phyloP scores from a whole-genome alignment of 1,284 basidiomycete species.

The Ustilago shanxiensis region DNA sequence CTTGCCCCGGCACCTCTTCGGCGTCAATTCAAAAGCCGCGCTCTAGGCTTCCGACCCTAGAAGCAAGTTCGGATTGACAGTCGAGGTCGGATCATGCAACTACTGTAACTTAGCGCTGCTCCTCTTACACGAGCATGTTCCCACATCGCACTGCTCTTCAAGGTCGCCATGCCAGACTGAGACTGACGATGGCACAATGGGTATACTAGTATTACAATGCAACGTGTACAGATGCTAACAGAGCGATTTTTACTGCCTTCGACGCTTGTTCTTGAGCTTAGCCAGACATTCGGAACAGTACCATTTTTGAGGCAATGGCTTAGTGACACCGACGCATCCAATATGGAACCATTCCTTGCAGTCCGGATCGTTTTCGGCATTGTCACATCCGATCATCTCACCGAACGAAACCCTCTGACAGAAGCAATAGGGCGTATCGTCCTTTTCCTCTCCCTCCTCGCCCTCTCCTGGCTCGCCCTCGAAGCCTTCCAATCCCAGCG shows the following conservation, averaged over 20 bases:
- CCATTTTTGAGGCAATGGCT: constrained; percentile 68
- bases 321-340: constrained; percentile 67
- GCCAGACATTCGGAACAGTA: constrained; percentile 60
- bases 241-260: constrained; percentile 20
- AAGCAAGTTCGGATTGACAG: constrained; percentile 8
- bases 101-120: neutral
- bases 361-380: constrained; percentile 58
- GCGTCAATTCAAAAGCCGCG: constrained; percentile 9
- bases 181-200: neutral
- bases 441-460: constrained; percentile 58
- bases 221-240: neutral
- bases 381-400: constrained; percentile 66
- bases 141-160: neutral
- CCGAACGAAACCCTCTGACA: constrained; percentile 68
- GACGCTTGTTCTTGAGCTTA: constrained; percentile 51
- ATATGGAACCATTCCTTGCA: constrained; percentile 70
- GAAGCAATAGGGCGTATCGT: constrained; percentile 68
- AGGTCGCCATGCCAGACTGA: neutral
- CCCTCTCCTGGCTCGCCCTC: constrained; percentile 53
- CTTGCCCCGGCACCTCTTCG: neutral
- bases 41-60: neutral
- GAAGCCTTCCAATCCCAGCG: constrained; percentile 33
- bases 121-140: neutral
- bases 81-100: neutral
- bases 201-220: constrained; percentile 13